Percentiles rank a stretch among this genome's conserved stretches.
These are phyloP conservation scores for Fusarium setosum DNA, from an alignment of 2,329 filamentous ascomycete species.

Conservation along the genomic window DNA sequence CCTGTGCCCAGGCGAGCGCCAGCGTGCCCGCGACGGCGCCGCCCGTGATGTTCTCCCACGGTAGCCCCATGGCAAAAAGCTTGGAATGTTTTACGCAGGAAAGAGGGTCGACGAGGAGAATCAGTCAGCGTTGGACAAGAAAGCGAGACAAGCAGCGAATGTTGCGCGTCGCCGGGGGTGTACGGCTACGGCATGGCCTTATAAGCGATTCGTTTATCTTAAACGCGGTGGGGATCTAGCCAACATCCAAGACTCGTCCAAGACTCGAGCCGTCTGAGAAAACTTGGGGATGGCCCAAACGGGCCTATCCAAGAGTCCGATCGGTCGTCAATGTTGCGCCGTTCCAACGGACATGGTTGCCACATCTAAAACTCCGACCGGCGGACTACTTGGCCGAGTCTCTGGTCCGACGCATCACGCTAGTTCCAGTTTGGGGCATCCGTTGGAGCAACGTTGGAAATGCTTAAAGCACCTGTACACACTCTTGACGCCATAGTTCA, in stretches of 20 bases:
- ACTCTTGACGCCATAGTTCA: too few species aligned
- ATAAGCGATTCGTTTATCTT: conserved; percentile 39
- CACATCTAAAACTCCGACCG: conserved; percentile 27
- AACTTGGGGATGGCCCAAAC: conserved; percentile 10
- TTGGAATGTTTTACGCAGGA: neutral
- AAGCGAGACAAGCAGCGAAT: conserved; percentile 8
- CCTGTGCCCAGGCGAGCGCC: conserved; percentile 28
- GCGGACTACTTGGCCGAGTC: conserved; percentile 5
- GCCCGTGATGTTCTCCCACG: conserved; percentile 39
- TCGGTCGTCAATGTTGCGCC: conserved; percentile 35
- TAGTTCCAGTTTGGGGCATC: conserved; percentile 26
- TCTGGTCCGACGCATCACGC: neutral
- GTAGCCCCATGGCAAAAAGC: conserved; percentile 33
- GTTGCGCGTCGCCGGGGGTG: conserved; percentile 32
- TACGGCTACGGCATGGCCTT: conserved; percentile 30
- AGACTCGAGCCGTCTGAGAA: conserved; percentile 35
- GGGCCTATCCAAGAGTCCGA: neutral
- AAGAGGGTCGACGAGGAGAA: neutral
- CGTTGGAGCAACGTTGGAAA: too few species aligned
- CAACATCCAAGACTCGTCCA: neutral
- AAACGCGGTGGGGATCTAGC: conserved; percentile 25
- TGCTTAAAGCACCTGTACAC: too few species aligned
- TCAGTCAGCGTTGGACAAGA: conserved; percentile 13
- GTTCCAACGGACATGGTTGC: conserved; percentile 35
- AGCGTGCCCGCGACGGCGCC: conserved; percentile 39